Percentiles rank a stretch among this genome's conserved stretches.
Evolutionary conservation across 1,284 basidiomycete genomes (phyloP).

Genomic region (Ceratobasidium sp.): DNA sequence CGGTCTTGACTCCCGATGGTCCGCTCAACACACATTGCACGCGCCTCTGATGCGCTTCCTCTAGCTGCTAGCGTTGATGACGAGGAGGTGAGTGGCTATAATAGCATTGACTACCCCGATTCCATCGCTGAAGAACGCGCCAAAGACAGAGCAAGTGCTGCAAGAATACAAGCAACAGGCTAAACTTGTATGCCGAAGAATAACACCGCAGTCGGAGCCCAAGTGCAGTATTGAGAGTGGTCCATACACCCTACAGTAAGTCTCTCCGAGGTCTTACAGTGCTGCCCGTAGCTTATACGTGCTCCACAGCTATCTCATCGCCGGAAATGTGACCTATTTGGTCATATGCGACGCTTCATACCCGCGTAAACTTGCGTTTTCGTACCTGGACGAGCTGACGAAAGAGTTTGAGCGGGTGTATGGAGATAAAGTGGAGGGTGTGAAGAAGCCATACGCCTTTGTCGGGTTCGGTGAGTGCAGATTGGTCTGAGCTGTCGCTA

Average conservation of each 20-base stretch:
- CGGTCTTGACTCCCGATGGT: slow-evolving; percentile 68
- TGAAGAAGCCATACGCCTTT: slow-evolving; percentile 92
- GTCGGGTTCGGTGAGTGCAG: slow-evolving; percentile 86
- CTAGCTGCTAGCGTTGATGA: slow-evolving; percentile 95
- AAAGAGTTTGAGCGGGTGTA: slow-evolving; percentile 95
- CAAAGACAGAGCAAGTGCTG: slow-evolving; percentile 87
- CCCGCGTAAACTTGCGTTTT: slow-evolving; percentile 96
- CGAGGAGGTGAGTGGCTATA: slow-evolving; percentile 73
- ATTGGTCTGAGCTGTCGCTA: background rate
- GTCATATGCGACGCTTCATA: slow-evolving; percentile 97
- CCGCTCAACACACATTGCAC: slow-evolving; percentile 88
- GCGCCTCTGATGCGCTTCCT: slow-evolving; percentile 91
- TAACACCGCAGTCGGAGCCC: slow-evolving; percentile 93
- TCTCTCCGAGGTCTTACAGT: slow-evolving; percentile 42
- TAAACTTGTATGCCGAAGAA: slow-evolving; percentile 94
- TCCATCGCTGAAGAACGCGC: slow-evolving; percentile 48
- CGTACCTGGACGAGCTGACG: slow-evolving; percentile 95
- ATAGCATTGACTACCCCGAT: slow-evolving; percentile 8
- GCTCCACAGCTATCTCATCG: slow-evolving; percentile 87
- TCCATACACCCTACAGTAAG: slow-evolving; percentile 91
- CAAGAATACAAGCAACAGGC: slow-evolving; percentile 99
- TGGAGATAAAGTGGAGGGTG: slow-evolving; percentile 86
- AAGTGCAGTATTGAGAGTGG: slow-evolving; percentile 97
- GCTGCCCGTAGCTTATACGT: slow-evolving; percentile 39
- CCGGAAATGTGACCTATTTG: slow-evolving; percentile 93